Conservation (phyloP, 176 grass and related monocot species). For the Ensete ventricosum region DNA sequence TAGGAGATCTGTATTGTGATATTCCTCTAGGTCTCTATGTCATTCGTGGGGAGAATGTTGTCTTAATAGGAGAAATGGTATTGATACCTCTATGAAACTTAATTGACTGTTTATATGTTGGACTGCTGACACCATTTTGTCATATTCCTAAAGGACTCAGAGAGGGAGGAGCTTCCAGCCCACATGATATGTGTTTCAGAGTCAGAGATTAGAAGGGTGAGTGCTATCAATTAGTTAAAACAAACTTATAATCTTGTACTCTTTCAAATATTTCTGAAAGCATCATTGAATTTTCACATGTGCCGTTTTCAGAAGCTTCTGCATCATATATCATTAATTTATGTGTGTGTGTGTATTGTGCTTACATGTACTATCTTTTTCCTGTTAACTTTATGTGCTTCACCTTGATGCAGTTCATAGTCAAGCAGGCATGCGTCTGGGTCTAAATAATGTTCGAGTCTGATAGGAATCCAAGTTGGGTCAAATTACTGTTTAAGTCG, state of each 20-base stretch:
- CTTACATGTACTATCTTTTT: no score
- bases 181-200: slow-evolving; percentile 78
- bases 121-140: background rate
- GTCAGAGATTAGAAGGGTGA: slow-evolving; percentile 85
- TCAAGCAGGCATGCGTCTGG: no score
- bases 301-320: background rate
- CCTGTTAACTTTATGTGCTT: no score
- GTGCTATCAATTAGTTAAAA: background rate
- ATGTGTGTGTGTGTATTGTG: no score
- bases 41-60: slow-evolving; percentile 94
- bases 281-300: background rate
- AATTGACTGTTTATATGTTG: background rate
- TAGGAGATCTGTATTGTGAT: slow-evolving; percentile 84
- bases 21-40: slow-evolving; percentile 90
- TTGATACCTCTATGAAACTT: background rate
- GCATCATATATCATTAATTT: no score
- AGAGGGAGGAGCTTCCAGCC: slow-evolving; percentile 87
- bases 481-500: no score
- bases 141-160: slow-evolving; percentile 41
- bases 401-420: no score
- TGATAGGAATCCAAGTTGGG: no score
- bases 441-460: no score
- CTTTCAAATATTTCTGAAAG: background rate
- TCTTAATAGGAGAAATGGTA: slow-evolving; percentile 99
- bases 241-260: background rate